phyloP scores from a whole-genome alignment of 257 asterid species.

The Gynochthodes officinalis region DNA sequence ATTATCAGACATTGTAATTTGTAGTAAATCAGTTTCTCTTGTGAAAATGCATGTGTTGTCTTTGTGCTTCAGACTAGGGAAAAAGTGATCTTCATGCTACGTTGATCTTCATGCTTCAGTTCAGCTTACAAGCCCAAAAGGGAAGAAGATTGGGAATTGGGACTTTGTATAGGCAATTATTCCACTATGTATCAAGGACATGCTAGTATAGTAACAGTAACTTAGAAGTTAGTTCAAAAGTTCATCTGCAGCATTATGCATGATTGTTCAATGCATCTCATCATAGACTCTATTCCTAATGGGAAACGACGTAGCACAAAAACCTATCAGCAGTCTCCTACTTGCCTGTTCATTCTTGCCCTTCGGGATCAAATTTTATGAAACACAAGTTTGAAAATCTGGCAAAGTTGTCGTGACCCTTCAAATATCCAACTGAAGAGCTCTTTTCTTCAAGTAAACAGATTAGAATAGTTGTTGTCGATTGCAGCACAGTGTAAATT shows the following conservation, averaged over 20 bases:
- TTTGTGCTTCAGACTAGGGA: constrained; percentile 6
- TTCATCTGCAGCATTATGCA: background rate
- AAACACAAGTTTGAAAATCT: no score
- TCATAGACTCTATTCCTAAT: no score
- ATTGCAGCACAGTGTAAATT: no score
- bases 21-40: background rate
- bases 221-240: background rate
- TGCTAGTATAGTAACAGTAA: background rate
- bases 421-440: no score
- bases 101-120: background rate
- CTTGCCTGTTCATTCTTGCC: no score
- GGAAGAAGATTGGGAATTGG: background rate
- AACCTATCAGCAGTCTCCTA: no score
- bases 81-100: background rate
- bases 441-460: no score
- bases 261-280: no score
- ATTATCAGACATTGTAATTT: constrained; percentile 23
- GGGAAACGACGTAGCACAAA: no score
- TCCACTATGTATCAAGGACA: background rate
- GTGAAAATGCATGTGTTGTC: constrained; percentile 19
- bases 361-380: no score
- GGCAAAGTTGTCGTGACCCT: no score
- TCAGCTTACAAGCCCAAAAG: background rate
- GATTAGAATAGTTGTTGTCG: no score
- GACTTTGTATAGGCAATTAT: constrained; percentile 11